Evolutionary conservation across 1,284 basidiomycete species (phyloP).

Genomic region (Blastosporella zonata): DNA sequence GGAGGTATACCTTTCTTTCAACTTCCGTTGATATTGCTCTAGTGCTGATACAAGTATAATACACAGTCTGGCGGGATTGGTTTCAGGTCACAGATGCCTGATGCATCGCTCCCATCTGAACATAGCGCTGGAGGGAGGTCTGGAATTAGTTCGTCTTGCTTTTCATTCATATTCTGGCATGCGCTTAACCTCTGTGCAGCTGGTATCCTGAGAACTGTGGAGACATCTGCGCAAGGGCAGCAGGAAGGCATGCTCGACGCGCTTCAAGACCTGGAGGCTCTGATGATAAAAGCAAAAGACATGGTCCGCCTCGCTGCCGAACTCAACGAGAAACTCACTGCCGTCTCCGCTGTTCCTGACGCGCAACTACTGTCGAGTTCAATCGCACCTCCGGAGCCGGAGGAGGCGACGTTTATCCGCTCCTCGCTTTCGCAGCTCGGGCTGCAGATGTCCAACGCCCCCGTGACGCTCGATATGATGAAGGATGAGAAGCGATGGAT

Average conservation of each 20-base stretch:
- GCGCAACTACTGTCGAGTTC: slow-evolving; percentile 25
- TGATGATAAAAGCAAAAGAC: slow-evolving; percentile 90
- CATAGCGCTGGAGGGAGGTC: slow-evolving; percentile 29
- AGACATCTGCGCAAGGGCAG: slow-evolving; percentile 62
- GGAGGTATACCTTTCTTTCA: slow-evolving; percentile 51
- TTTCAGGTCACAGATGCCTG: slow-evolving; percentile 13
- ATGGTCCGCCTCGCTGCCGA: slow-evolving; percentile 91
- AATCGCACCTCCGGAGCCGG: slow-evolving; percentile 49
- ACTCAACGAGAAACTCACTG: slow-evolving; percentile 80
- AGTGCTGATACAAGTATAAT: background rate
- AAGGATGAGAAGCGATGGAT: slow-evolving; percentile 80
- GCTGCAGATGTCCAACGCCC: slow-evolving; percentile 69
- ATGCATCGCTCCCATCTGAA: slow-evolving; percentile 15
- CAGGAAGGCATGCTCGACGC: slow-evolving; percentile 75
- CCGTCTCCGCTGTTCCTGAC: slow-evolving; percentile 28
- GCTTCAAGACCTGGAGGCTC: slow-evolving; percentile 84
- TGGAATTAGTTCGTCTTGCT: slow-evolving; percentile 50
- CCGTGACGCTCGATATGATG: slow-evolving; percentile 91
- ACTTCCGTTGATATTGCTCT: background rate
- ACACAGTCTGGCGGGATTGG: slow-evolving; percentile 26
- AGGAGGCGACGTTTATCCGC: slow-evolving; percentile 84
- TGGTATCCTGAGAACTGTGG: slow-evolving; percentile 75
- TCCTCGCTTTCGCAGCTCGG: slow-evolving; percentile 89
- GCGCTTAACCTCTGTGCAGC: slow-evolving; percentile 40
- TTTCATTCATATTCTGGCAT: background rate